These are phyloP conservation scores for Suillus variegatus DNA, from an alignment of 768 basidiomycete genomes.

Conservation along the genomic window DNA sequence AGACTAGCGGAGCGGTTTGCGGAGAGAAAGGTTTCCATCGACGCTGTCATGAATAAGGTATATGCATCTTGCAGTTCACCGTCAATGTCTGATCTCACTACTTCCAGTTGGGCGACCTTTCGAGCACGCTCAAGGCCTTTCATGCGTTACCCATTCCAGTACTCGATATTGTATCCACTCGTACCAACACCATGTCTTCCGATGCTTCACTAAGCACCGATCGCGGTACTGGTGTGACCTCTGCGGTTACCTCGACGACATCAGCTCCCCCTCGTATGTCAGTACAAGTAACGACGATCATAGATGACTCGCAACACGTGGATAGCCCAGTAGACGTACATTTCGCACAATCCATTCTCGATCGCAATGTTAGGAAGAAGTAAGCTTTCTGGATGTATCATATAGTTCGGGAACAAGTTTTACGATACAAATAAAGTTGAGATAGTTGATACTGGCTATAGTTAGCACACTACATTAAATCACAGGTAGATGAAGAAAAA, in stretches of 20 bases:
- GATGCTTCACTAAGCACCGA: neutral
- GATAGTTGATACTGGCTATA: neutral
- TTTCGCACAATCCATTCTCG: slow-evolving; percentile 12
- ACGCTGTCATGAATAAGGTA: slow-evolving; percentile 76
- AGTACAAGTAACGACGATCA: slow-evolving; percentile 18
- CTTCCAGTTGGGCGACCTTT: slow-evolving; percentile 32
- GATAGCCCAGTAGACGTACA: slow-evolving; percentile 35
- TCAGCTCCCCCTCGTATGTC: slow-evolving; percentile 2
- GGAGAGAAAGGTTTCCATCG: slow-evolving; percentile 67
- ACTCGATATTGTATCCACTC: slow-evolving; percentile 35
- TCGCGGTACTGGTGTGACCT: neutral
- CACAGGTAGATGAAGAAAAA: neutral
- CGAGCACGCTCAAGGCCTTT: slow-evolving; percentile 40
- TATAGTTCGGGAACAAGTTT: neutral
- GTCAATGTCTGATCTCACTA: neutral
- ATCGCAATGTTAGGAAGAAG: neutral
- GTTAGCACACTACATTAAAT: neutral
- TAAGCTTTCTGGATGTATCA: neutral
- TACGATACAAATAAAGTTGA: neutral
- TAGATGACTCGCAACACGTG: slow-evolving; percentile 22
- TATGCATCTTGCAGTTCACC: neutral
- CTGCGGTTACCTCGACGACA: neutral
- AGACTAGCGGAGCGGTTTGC: slow-evolving; percentile 68
- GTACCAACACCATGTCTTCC: slow-evolving; percentile 34
- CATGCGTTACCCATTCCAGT: slow-evolving; percentile 44